phyloP scores from a whole-genome alignment of 1,139 yeast species.

The Wickerhamomyces sp. region DNA sequence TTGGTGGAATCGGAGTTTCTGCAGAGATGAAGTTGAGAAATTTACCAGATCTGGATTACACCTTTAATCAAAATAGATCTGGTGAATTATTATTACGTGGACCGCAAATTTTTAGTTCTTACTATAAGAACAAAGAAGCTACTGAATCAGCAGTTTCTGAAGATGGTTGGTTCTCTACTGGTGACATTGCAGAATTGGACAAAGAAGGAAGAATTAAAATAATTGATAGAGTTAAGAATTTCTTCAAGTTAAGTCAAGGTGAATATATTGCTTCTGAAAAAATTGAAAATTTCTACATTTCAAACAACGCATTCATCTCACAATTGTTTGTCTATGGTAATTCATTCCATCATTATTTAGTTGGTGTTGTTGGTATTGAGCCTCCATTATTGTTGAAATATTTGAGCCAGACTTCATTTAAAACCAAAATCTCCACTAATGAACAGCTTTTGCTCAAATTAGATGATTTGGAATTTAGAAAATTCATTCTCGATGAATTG shows the following conservation, averaged over 20 bases:
- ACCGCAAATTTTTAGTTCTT: constrained; percentile 42
- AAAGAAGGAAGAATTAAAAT: constrained; percentile 38
- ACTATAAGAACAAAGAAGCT: constrained; percentile 41
- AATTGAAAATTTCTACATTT: constrained; percentile 44
- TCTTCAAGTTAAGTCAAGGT: constrained; percentile 54
- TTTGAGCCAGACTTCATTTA: constrained; percentile 14
- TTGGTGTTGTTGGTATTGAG: constrained; percentile 43
- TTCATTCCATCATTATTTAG: constrained; percentile 38
- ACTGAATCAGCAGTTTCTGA: constrained; percentile 34
- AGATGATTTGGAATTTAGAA: constrained; percentile 27
- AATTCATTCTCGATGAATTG: constrained; percentile 28
- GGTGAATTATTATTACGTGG: constrained; percentile 51
- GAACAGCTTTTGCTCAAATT: constrained; percentile 26
- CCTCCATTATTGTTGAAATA: constrained; percentile 16
- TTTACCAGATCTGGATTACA: constrained; percentile 47
- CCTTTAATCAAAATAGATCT: constrained; percentile 34
- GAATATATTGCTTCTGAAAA: constrained; percentile 56
- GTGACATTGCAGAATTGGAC: constrained; percentile 46
- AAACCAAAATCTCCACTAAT: constrained; percentile 17
- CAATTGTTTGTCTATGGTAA: constrained; percentile 47
- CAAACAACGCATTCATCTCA: constrained; percentile 34
- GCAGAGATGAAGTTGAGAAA: constrained; percentile 47
- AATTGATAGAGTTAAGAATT: constrained; percentile 51
- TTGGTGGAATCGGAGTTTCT: constrained; percentile 48
- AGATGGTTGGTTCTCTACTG: constrained; percentile 59